A percentile compares a stretch with the other conserved stretches of the same genome.
Evolutionary conservation across 441 rosid species (phyloP).

Genomic region (Biscutella auriculata): DNA sequence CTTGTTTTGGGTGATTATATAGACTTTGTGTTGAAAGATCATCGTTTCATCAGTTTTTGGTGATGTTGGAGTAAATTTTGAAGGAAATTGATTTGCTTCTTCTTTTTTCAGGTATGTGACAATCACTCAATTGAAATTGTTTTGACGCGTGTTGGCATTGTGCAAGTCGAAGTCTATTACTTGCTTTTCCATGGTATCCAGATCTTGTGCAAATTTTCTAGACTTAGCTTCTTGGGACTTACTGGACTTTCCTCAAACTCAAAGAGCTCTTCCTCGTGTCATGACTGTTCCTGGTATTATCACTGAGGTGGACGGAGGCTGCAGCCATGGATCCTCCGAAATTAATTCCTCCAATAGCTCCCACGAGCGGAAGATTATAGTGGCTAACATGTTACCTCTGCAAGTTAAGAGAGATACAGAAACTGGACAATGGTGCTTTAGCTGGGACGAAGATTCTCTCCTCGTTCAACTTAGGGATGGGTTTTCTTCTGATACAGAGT

Average conservation of each 20-base stretch:
- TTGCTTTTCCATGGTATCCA: constrained; percentile 39
- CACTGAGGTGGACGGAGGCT: constrained; percentile 29
- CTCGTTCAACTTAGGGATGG: constrained; percentile 59
- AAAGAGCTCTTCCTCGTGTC: constrained; percentile 42
- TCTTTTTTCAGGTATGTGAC: neutral
- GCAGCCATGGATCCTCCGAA: constrained; percentile 23
- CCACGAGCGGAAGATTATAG: constrained; percentile 44
- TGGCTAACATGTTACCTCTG: constrained; percentile 59
- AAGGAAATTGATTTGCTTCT: neutral
- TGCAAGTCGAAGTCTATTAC: neutral
- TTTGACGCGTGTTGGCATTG: constrained; percentile 8
- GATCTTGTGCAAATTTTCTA: constrained; percentile 52
- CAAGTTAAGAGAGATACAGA: constrained; percentile 38
- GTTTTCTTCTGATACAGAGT: constrained; percentile 35
- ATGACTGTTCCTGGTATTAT: constrained; percentile 50
- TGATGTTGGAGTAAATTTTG: neutral
- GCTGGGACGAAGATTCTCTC: constrained; percentile 56
- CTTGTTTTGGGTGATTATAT: neutral
- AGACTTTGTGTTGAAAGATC: neutral
- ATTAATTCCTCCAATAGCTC: constrained; percentile 18
- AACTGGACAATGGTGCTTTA: constrained; percentile 49
- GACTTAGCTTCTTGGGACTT: constrained; percentile 56
- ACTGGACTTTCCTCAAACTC: constrained; percentile 39
- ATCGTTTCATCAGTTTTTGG: constrained; percentile 5
- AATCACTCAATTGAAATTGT: neutral